Base-by-base conservation (phyloP, 1,139 yeast species). In the Saccharomyces hybrid region DNA sequence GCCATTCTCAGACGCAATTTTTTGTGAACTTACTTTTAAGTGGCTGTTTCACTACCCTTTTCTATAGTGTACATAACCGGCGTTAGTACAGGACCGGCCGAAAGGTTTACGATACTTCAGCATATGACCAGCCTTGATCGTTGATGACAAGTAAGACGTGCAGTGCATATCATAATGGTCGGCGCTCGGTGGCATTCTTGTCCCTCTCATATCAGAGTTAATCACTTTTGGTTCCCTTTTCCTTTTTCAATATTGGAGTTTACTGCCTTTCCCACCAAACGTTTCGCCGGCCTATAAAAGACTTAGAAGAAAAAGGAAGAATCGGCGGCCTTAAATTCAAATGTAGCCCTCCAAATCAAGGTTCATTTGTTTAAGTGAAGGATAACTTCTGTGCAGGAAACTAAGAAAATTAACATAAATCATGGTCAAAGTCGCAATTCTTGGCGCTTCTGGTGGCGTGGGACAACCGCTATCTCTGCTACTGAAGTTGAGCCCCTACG, bases 371-470 rank as follows among this genome's bases (percentile, higher is more conserved):
- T 19, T 19, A 19, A 19, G 19, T 19, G 19, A 19, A 19, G 19
- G 19, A 19, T 2, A 19, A 19, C 19, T 19, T 19, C 19, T 19
- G 19, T 19, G 19, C 19, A 19, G 25, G 9, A 16, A 16, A 34
- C 16, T 4, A 16, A 38, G 27, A 26, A 19, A 6, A 26, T 26
- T 5, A 19, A 9, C 44, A 16, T 16, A 38, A 38, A 16, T 19
- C 19, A 38, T 78, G 81, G 82, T 82, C 54, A 84, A 84, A 74
- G 89, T 83, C 57, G 79, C 89, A 54, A 86, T 85, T 58, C 77
- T 86, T 62, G 90, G 91, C 59, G 90, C 90, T 49, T 86, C 89
- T 51, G 90, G 91, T 60, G 91, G 91, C 60, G 84, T 85, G 65
- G 91, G 91, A 50, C 90, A 84, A 69, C 89, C 90, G 44, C 75